Percentiles rank a stretch among this genome's conserved stretches.
Evolutionary conservation across 495 filamentous ascomycete genomes (phyloP).

Genomic region (Aspergillus ostianus): DNA sequence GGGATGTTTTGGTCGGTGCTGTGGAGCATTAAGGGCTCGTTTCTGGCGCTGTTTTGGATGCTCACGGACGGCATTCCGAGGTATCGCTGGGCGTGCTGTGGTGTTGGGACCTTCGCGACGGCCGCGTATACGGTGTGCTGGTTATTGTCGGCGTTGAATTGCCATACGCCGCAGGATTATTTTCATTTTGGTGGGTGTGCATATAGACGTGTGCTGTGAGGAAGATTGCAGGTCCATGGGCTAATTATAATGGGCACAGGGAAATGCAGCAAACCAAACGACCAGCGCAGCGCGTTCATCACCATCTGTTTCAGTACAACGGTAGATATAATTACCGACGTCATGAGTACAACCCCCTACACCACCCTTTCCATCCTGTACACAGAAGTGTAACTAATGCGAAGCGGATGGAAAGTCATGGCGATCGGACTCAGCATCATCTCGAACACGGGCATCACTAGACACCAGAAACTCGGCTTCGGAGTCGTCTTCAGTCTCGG

Average conservation of each 20-base stretch:
- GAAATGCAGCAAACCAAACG: slow-evolving; percentile 18
- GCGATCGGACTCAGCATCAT: slow-evolving; percentile 31
- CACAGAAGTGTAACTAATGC: neutral
- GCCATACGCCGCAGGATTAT: slow-evolving; percentile 38
- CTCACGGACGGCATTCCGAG: slow-evolving; percentile 37
- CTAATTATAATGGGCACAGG: slow-evolving; percentile 7
- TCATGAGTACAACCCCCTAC: slow-evolving; percentile 22
- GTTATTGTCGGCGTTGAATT: slow-evolving; percentile 36
- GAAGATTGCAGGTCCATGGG: neutral
- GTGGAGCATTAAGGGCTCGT: slow-evolving; percentile 48
- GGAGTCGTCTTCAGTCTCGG: slow-evolving; percentile 32
- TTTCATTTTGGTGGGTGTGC: slow-evolving; percentile 32
- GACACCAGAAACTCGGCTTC: slow-evolving; percentile 33
- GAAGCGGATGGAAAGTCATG: slow-evolving; percentile 26
- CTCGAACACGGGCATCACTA: slow-evolving; percentile 24
- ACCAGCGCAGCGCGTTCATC: slow-evolving; percentile 28
- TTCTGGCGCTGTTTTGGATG: slow-evolving; percentile 46
- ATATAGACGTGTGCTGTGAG: too few relatives aligned
- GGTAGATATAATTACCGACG: slow-evolving; percentile 42
- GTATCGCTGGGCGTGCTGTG: slow-evolving; percentile 41
- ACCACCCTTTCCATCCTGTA: neutral
- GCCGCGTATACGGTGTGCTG: slow-evolving; percentile 36
- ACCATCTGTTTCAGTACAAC: slow-evolving; percentile 44
- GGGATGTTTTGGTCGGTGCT: slow-evolving; percentile 48
- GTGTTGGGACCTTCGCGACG: slow-evolving; percentile 32